Base-by-base conservation (phyloP, 306 rosid species). In the Pterocarpus macrocarpus region DNA sequence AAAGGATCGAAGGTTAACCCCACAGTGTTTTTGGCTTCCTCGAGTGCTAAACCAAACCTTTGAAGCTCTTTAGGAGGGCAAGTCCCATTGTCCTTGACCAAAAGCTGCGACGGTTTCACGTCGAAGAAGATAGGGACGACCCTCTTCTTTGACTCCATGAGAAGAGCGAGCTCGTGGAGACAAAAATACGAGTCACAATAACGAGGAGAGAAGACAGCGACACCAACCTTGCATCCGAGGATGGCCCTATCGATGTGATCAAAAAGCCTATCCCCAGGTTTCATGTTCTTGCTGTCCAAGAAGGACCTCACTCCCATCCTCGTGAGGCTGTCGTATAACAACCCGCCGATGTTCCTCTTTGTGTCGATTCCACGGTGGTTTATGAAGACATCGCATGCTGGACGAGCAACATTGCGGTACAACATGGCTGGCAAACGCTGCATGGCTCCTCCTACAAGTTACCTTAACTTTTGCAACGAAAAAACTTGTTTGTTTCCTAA, bases 291-390 rank as follows among this genome's bases (percentile, higher is more conserved):
- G 82, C 94, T 90, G 33, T 95, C 99, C 30, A 95, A 78, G 44
- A 93, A 93, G 0, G 94, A 67, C 1, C 22, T 74, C 5, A 95
- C 71, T 8, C 91, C 33, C n/a, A 85, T 73, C 47, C 75, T 45
- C 2, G 86, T 70, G 1, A 91, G 86, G 22, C 79, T 81, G 58
- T 90, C 72, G 81, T 83, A 80, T 5, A 95, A 83, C 78, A 95
- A 69, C 1, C 99, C 97, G 15, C 95, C 90, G 6, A 91, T 55
- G 75, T 86, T 91, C 11, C 71, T 86, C 85, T 91, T 93, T 1
- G 99, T 95, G 86, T 95, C 99, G 1, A 86, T 90, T 0, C 98
- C 94, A 0, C 98, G 93, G 86, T 95, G 97, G 81, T 90, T 95
- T 8, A 95, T 91, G 87, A 95, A 95, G 3, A 93, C 97, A 5